Percentiles rank a stretch among this genome's conserved stretches.
These are phyloP conservation scores for Oenanthe javanica DNA, from an alignment of 140 eudicot genomes.

Conservation along the genomic window DNA sequence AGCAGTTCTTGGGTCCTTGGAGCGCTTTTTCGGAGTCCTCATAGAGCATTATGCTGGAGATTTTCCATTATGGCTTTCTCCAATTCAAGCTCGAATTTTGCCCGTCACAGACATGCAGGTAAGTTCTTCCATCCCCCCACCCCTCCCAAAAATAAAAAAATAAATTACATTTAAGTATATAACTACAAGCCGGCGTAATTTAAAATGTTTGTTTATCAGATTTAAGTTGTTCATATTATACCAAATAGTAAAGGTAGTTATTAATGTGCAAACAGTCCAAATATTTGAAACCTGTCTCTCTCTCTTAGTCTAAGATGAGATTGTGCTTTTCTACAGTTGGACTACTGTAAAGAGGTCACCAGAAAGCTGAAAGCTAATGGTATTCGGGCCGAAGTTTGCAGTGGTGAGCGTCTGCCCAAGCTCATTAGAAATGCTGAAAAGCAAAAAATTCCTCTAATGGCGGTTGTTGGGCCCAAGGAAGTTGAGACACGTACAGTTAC, in stretches of 20 bases:
- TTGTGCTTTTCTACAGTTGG: slow-evolving; percentile 38
- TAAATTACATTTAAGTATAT: neutral
- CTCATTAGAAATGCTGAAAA: slow-evolving; percentile 86
- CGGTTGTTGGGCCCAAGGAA: slow-evolving; percentile 90
- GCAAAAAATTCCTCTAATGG: slow-evolving; percentile 89
- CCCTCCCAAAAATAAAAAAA: neutral
- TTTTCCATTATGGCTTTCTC: slow-evolving; percentile 92
- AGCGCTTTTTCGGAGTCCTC: slow-evolving; percentile 89
- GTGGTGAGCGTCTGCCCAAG: slow-evolving; percentile 85
- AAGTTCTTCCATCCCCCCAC: neutral
- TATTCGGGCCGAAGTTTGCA: slow-evolving; percentile 76
- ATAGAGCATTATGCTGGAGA: slow-evolving; percentile 98
- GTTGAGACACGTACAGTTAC: slow-evolving; percentile 73
- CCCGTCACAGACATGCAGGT: slow-evolving; percentile 94
- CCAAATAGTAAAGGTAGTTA: neutral
- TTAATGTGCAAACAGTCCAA: neutral
- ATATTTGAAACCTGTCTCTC: neutral
- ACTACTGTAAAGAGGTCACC: slow-evolving; percentile 59
- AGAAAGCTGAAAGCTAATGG: slow-evolving; percentile 55
- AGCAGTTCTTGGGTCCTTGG: slow-evolving; percentile 97
- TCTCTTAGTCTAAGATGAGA: neutral
- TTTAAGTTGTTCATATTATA: neutral
- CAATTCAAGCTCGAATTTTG: slow-evolving; percentile 74
- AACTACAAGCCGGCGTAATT: neutral
- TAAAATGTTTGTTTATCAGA: neutral